Conservation (phyloP, 2,329 filamentous ascomycete genomes). For the Aspergillus alliaceus region DNA sequence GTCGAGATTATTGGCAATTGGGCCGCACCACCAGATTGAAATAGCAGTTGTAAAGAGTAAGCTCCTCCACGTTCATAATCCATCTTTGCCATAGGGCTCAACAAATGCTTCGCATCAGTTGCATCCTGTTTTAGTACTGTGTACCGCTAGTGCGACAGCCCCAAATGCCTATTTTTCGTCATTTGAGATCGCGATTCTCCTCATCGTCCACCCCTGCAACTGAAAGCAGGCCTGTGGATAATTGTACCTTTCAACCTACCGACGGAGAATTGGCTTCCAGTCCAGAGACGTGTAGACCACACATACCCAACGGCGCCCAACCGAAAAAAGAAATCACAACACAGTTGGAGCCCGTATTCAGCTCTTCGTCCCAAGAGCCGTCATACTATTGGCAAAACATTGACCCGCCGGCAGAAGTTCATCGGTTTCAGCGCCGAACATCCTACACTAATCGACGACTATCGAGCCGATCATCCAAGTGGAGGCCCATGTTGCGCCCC, state of each 20-base stretch:
- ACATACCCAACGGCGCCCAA: neutral
- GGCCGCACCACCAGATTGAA: neutral
- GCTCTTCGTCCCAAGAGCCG: slow-evolving; percentile 6
- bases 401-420: neutral
- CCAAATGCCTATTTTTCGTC: slow-evolving; percentile 3
- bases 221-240: neutral
- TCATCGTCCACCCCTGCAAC: neutral
- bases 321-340: neutral
- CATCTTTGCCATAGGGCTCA: neutral
- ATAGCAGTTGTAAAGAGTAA: neutral
- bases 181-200: slow-evolving; percentile 1
- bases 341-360: neutral
- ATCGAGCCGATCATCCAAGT: neutral
- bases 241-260: neutral
- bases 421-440: neutral
- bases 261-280: neutral
- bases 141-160: neutral
- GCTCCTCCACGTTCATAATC: neutral
- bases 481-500: slow-evolving; percentile 2
- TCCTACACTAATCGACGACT: neutral
- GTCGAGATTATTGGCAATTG: neutral
- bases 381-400: slow-evolving; percentile 10
- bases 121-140: neutral
- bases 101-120: neutral
- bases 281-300: neutral